Conservation (phyloP, 495 filamentous ascomycete species). For the Penicillium roqueforti region DNA sequence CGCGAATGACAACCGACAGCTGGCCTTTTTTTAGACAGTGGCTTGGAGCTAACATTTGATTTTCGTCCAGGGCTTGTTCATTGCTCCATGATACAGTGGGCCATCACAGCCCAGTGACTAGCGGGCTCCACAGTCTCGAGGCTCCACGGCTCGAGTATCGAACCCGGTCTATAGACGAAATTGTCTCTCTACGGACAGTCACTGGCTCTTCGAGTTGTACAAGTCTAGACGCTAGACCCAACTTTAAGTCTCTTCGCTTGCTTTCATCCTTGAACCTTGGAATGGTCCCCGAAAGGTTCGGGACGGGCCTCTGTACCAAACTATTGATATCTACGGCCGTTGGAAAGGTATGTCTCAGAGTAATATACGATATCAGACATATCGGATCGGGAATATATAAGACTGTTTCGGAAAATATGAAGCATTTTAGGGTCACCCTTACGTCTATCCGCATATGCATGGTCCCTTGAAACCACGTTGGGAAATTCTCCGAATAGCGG, state of each 20-base stretch:
- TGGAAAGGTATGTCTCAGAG: neutral
- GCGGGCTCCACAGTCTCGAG: conserved; percentile 14
- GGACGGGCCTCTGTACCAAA: conserved; percentile 31
- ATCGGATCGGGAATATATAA: neutral
- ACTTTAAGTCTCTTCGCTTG: neutral
- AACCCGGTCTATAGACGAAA: neutral
- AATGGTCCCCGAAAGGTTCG: conserved; percentile 15
- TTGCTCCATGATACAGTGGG: conserved; percentile 16
- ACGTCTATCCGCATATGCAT: conserved; percentile 11
- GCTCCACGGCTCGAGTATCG: neutral
- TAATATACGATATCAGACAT: neutral
- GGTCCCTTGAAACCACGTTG: conserved; percentile 9
- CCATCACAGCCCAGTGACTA: conserved; percentile 14
- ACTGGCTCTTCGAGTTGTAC: neutral
- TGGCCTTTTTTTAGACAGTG: conserved; percentile 20
- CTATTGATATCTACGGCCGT: conserved; percentile 12
- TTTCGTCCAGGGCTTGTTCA: conserved; percentile 3
- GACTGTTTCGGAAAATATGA: neutral
- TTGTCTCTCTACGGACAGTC: neutral
- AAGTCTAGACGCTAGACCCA: conserved; percentile 1
- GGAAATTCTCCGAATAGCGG: conserved; percentile 25
- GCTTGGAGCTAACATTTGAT: conserved; percentile 11
- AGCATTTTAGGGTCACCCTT: neutral
- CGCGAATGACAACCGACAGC: conserved; percentile 13
- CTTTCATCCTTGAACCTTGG: neutral